Evolutionary conservation across 1,284 basidiomycete genomes (phyloP), one percentile per base, ranked within the genome.

Genomic region (Puccinia horiana): DNA sequence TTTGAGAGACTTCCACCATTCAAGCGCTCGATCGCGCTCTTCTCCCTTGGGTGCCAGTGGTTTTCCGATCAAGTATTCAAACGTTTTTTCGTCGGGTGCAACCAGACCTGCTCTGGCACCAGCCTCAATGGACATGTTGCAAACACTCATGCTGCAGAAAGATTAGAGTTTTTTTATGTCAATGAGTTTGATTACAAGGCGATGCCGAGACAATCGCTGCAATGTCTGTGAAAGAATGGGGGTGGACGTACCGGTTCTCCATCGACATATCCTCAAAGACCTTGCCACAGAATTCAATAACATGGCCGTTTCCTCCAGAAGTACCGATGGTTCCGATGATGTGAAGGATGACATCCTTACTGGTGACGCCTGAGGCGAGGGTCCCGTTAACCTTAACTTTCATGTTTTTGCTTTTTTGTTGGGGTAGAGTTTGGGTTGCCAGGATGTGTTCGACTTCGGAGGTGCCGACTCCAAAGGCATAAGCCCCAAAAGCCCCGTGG

Each of bases 121-220:
- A 83, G 92, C 96, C 88, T 98, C 95, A 87, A 98, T 97, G 84
- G 94, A 95, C 95, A 98, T 98, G 89, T 98, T 98, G 88, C 95
- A 97, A 84, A 95, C 94, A 85, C 94, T 95, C 95, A 97, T 97
- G 75, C 95, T 77, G 37, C 20, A 42, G 54, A 35, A 40, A 63
- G 16, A 63, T 26, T 11, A 63, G 49, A n/a, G 37, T 26, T 35
- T 35, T 65, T 32, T 65, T 12, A 20, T n/a, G n/a, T n/a, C n/a
- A n/a, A n/a, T n/a, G n/a, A n/a, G 20, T 20, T 42, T 52, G 40
- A 67, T 76, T 12, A n/a, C n/a, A n/a, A n/a, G n/a, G n/a, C n/a
- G n/a, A n/a, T n/a, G n/a, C n/a, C n/a, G n/a, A n/a, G n/a, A n/a
- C n/a, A n/a, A n/a, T n/a, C n/a, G n/a, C n/a, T n/a, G n/a, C n/a